Evolutionary conservation across 768 basidiomycete species (phyloP).

Genomic region (Pleurotus cornucopiae): DNA sequence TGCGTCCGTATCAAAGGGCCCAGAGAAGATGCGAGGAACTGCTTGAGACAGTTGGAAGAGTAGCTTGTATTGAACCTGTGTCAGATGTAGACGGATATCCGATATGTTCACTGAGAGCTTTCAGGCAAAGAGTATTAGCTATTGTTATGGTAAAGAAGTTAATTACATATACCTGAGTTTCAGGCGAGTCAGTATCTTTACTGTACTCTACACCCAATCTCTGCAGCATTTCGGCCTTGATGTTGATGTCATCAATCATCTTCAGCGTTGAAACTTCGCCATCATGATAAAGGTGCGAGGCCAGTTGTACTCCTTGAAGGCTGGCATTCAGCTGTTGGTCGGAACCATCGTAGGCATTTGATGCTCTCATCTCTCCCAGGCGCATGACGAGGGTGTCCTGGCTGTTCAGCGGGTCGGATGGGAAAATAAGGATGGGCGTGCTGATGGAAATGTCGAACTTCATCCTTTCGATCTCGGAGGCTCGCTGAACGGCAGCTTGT

Average conservation of each 20-base stretch:
- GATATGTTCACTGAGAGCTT: constrained; percentile 75
- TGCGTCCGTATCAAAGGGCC: constrained; percentile 30
- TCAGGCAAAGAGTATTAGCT: background rate
- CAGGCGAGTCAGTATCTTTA: constrained; percentile 54
- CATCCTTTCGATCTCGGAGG: constrained; percentile 92
- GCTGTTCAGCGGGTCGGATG: constrained; percentile 57
- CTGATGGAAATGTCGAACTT: constrained; percentile 87
- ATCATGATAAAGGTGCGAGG: constrained; percentile 58
- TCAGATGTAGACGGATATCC: constrained; percentile 79
- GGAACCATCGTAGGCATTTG: constrained; percentile 61
- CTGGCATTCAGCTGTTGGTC: constrained; percentile 67
- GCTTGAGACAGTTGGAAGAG: constrained; percentile 63
- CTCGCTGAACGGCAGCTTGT: constrained; percentile 86
- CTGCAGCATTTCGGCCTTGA: constrained; percentile 68
- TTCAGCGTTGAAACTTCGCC: constrained; percentile 56
- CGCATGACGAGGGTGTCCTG: constrained; percentile 73
- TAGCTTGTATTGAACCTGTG: constrained; percentile 77
- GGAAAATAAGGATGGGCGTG: constrained; percentile 89
- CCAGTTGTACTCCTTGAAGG: constrained; percentile 78
- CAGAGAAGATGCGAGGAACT: constrained; percentile 61
- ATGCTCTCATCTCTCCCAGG: constrained; percentile 85
- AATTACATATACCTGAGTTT: constrained; percentile 58
- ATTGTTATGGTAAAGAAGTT: background rate
- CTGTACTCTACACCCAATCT: constrained; percentile 47
- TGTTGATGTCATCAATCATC: constrained; percentile 88